Base-by-base conservation (phyloP, 352 stramenopile genomes). In the Pythium vanterpoolii region DNA sequence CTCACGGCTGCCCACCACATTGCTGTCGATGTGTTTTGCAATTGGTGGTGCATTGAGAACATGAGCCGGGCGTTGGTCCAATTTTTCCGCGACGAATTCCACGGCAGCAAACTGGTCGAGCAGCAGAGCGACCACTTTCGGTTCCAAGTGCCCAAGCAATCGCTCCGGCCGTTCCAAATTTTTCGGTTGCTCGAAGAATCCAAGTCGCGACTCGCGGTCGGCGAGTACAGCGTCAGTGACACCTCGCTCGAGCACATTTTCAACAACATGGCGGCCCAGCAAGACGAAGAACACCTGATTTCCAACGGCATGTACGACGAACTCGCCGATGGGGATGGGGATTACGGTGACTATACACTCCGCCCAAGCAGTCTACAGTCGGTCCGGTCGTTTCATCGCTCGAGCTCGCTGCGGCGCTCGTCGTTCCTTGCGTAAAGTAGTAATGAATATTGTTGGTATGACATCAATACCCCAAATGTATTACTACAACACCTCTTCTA, bases 191-290 rank as follows among this genome's bases (percentile, higher is more conserved):
- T 98, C 2, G 90, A 98, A 60, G 51, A 67, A n/a, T 71, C 76
- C 53, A 93, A 86, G 56, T 49, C 62, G 7, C 39, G 66, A 19
- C 66, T 96, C 11, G 46, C 69, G 1, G 77, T 98, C 36, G 73
- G 77, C 21, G 86, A 96, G 66, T 98, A 98, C 65, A 86, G 78
- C 34, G 76, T 98, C 49, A 93, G 80, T 39, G 87, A 96, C 57
- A 92, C 87, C 28, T 95, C 89, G 24, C 73, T 97, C 19, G 92
- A 98, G 68, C 79, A 95, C 60, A 95, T 98, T 56, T 98, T 98
- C 79, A 97, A 97, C 68, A 73, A 74, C 60, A 96, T 97, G 77
- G 92, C 90, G 14, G 60, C 43, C 23, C 43, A 49, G 19, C 43
- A 49, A 24, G 43, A 33, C 30, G 43, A 49, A 26, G 43, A 49